Evolutionary conservation across 345 rosid genomes (phyloP).

Genomic region (Citrus australasica): DNA sequence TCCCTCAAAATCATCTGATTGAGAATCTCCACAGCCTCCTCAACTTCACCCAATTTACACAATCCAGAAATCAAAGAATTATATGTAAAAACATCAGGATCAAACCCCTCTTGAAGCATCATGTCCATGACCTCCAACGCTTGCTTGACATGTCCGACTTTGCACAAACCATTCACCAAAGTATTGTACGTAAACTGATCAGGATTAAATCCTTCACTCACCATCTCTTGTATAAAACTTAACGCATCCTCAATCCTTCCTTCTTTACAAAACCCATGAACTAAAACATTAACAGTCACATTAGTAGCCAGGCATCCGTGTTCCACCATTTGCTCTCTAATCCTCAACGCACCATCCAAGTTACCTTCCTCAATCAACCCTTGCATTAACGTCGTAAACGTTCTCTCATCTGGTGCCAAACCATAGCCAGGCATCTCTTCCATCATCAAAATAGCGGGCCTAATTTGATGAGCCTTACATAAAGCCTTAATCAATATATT

Average conservation of each 20-base stretch:
- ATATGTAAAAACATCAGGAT: slow-evolving; percentile 77
- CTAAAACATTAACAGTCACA: slow-evolving; percentile 78
- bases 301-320: slow-evolving; percentile 48
- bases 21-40: slow-evolving; percentile 74
- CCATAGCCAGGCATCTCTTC: slow-evolving; percentile 78
- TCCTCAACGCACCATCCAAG: slow-evolving; percentile 68
- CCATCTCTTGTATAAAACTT: slow-evolving; percentile 61
- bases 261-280: slow-evolving; percentile 80
- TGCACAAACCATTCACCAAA: slow-evolving; percentile 80
- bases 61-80: slow-evolving; percentile 81
- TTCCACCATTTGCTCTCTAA: slow-evolving; percentile 59
- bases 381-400: slow-evolving; percentile 83
- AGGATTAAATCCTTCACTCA: slow-evolving; percentile 61
- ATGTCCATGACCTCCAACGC: slow-evolving; percentile 75
- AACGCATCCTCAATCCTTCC: slow-evolving; percentile 72
- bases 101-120: slow-evolving; percentile 87
- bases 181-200: slow-evolving; percentile 82
- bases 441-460: slow-evolving; percentile 82
- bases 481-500: slow-evolving; percentile 79
- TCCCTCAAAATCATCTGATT: slow-evolving; percentile 77
- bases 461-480: slow-evolving; percentile 83
- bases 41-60: slow-evolving; percentile 75
- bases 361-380: slow-evolving; percentile 84
- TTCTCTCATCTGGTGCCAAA: slow-evolving; percentile 73
- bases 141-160: slow-evolving; percentile 72